These are phyloP conservation scores for Elsinoe ampelina DNA, from an alignment of 2,329 filamentous ascomycete species.

Conservation along the genomic window DNA sequence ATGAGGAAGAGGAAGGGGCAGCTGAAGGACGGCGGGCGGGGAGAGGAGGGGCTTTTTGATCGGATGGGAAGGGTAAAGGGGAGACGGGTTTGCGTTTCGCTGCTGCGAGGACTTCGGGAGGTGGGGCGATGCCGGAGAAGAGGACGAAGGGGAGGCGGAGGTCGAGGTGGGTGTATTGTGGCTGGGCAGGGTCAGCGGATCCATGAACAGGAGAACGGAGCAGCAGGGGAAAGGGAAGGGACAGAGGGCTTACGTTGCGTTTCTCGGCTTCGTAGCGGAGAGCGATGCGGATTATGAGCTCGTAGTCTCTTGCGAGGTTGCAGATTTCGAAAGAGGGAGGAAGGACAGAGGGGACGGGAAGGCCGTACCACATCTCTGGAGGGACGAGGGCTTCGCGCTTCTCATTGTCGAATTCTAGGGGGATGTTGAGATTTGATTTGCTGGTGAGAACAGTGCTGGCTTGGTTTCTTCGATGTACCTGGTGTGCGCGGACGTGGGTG, in stretches of 20 bases:
- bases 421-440: constrained; percentile 60
- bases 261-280: constrained; percentile 51
- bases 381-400: constrained; percentile 31
- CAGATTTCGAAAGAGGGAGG: constrained; percentile 82
- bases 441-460: constrained; percentile 69
- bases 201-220: neutral
- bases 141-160: constrained; percentile 71
- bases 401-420: constrained; percentile 50
- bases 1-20: neutral
- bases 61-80: constrained; percentile 20
- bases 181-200: constrained; percentile 16
- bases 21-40: constrained; percentile 1
- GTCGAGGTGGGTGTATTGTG: constrained; percentile 66
- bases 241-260: neutral
- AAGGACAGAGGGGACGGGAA: constrained; percentile 71
- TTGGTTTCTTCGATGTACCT: constrained; percentile 59
- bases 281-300: constrained; percentile 72
- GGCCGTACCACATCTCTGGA: constrained; percentile 64
- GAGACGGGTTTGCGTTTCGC: constrained; percentile 31
- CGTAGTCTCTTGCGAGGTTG: constrained; percentile 74
- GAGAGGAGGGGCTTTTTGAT: constrained; percentile 4
- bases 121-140: constrained; percentile 80
- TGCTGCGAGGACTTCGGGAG: constrained; percentile 62
- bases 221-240: neutral
- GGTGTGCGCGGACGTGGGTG: constrained; percentile 71